A percentile compares a stretch with the other conserved stretches of the same genome.
Evolutionary conservation across 768 basidiomycete species (phyloP).

Genomic region (Baorangia bicolor): DNA sequence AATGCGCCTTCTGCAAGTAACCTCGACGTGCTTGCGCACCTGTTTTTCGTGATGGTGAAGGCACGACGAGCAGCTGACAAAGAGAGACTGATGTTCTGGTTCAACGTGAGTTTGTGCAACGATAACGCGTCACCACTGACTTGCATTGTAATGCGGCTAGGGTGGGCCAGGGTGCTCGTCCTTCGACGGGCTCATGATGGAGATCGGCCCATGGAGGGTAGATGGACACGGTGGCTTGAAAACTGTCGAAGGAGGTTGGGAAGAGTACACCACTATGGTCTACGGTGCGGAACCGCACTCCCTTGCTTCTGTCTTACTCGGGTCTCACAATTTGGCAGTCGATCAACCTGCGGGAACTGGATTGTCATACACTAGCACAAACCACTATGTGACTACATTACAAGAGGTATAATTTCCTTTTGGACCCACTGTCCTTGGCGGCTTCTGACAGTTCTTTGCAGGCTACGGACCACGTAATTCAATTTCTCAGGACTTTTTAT

Average conservation of each 20-base stretch:
- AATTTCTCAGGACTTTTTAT: constrained; percentile 89
- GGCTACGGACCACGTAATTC: constrained; percentile 75
- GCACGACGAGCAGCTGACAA: constrained; percentile 87
- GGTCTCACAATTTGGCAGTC: constrained; percentile 48
- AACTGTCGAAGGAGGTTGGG: constrained; percentile 88
- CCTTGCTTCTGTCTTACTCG: neutral
- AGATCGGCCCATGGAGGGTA: constrained; percentile 89
- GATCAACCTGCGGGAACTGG: constrained; percentile 98
- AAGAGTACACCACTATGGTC: constrained; percentile 93
- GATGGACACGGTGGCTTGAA: constrained; percentile 72
- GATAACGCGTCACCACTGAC: neutral
- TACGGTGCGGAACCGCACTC: constrained; percentile 61
- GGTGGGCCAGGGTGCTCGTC: constrained; percentile 97
- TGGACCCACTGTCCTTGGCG: neutral
- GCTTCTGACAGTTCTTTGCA: constrained; percentile 29
- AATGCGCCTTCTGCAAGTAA: constrained; percentile 45
- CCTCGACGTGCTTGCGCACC: constrained; percentile 69
- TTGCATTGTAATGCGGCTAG: constrained; percentile 37
- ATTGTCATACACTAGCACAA: constrained; percentile 84
- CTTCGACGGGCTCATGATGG: constrained; percentile 98
- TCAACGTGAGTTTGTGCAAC: constrained; percentile 63
- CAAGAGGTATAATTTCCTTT: constrained; percentile 48
- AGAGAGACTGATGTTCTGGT: constrained; percentile 92
- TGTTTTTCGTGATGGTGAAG: constrained; percentile 89
- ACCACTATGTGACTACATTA: constrained; percentile 80